Evolutionary conservation across 768 basidiomycete species (phyloP), one percentile per base, ranked within the genome.

Genomic region (Tubosaeta sp.): DNA sequence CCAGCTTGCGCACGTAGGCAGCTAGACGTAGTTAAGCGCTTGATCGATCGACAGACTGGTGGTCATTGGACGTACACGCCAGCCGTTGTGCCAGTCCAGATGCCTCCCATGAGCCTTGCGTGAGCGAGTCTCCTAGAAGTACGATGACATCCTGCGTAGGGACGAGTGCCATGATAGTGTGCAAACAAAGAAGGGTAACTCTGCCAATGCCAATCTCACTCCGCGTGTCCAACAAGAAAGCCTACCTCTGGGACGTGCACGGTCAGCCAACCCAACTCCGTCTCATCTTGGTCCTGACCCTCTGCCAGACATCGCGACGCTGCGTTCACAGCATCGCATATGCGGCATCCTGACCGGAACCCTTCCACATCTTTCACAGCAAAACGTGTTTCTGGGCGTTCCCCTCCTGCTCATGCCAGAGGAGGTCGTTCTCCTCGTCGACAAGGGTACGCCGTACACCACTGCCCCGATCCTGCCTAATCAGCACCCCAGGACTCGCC

Each of bases 351-450:
- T 97, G 39, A 78, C 83, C 1, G 96, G 96, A 0, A 98, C 96
- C 1, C 80, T 99, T 13, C 94, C 96, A 2, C 92, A 94, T 64
- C 77, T 98, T 1, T 85, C 93, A 2, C 94, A 97, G 61, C 96
- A 99, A 70, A 99, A 99, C 73, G 82, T 88, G 3, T 99, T 99
- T 65, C 76, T 99, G 30, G 96, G 96, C 7, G 71, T 93, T n/a
- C 96, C 96, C 1, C 74, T 96, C 6, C 73, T 90, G 8, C 73
- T 98, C 2, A 81, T 90, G 70, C 90, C 92, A 0, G 96, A 99
- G 68, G 96, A 98, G 65, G 91, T 86, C 9, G 90, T 90, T 11
- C 75, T 94, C 29, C 82, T 98, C 6, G 81, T 97, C 13, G 79
- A 86, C 57, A 87, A 88, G 54, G 82, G 96, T 92, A 52, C 16